Evolutionary conservation across 1,284 basidiomycete species (phyloP).

Genomic region (Singerocomus inundabilis): DNA sequence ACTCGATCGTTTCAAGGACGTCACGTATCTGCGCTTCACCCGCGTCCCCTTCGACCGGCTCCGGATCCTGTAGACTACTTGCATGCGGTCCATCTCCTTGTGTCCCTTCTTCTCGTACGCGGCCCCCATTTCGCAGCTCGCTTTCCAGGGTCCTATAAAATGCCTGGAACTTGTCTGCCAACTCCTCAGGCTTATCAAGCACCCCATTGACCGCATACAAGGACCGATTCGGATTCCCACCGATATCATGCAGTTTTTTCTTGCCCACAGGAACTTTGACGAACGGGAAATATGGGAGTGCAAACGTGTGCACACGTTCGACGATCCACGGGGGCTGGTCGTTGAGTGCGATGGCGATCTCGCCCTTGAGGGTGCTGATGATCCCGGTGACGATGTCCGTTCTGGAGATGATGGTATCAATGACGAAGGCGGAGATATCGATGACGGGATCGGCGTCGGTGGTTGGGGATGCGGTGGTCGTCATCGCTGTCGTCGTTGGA

Average conservation of each 20-base stretch:
- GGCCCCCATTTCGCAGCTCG: slow-evolving; percentile 40
- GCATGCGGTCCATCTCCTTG: slow-evolving; percentile 20
- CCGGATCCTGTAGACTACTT: slow-evolving; percentile 7
- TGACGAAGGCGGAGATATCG: slow-evolving; percentile 58
- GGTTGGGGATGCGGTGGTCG: background rate
- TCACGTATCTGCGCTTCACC: slow-evolving; percentile 47
- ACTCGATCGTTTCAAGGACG: slow-evolving; percentile 72
- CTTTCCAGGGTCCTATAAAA: slow-evolving; percentile 68
- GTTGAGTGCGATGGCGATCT: slow-evolving; percentile 52
- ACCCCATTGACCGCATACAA: slow-evolving; percentile 39
- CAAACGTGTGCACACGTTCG: slow-evolving; percentile 61
- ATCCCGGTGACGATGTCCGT: slow-evolving; percentile 60
- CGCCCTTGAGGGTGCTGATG: slow-evolving; percentile 54
- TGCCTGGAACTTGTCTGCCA: slow-evolving; percentile 64
- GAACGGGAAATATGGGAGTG: slow-evolving; percentile 49
- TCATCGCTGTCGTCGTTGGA: slow-evolving; percentile 6
- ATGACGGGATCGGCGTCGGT: slow-evolving; percentile 37
- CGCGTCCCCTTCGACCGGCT: slow-evolving; percentile 24
- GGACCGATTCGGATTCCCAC: slow-evolving; percentile 24
- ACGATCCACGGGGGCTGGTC: slow-evolving; percentile 58
- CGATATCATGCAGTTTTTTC: slow-evolving; percentile 33
- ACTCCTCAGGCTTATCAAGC: slow-evolving; percentile 47
- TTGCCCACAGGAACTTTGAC: slow-evolving; percentile 36
- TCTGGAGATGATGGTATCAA: slow-evolving; percentile 50
- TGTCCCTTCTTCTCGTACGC: slow-evolving; percentile 17